Base-by-base conservation (phyloP, 2,329 filamentous ascomycete species). In the Colletotrichum tropicale region DNA sequence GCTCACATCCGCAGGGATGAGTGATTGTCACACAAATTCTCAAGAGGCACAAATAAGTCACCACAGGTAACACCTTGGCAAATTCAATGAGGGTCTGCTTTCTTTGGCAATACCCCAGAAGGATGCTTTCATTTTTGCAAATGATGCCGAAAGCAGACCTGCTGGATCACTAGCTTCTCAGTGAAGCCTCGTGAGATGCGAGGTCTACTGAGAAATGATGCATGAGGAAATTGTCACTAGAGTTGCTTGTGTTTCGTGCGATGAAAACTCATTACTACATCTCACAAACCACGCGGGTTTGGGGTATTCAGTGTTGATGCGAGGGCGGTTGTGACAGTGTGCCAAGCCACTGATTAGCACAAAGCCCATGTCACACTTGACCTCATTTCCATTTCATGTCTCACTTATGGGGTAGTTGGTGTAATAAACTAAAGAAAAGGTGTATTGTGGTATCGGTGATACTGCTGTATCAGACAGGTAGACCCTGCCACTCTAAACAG, bases 381-480 rank as follows among this genome's bases (percentile, higher is more conserved):
- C 13, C 13, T 61, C 18, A 13, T 2, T 8, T 12, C 0, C 38
- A 18, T 1, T 3, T 3, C 5, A 13, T 24, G 1, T 13, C 43
- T 52, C 10, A 52, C 12, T 13, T 13, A 8, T 5, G 43, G 43
- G 43, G 15, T 4, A 58, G 6, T 58, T 7, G 1, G 9, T 18
- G 5, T 18, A 13, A 26, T 60, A 68, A 60, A 60, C 8, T 68
- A 16, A 48, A 68, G 52, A n/a, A 68, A 60, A 68, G 3, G 55
- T 68, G 32, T 60, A 60, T 68, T 60, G 21, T 60, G 66, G 66
- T 68, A 68, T 68, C 66, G 16, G 58, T n/a, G 66, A 68, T 60
- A 68, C 21, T 26, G 1, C 12, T 55, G 52, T 68, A 60, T 60
- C 32, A 68, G 52, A 15, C 16, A 68, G 48, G 21, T 34, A 26